These are phyloP conservation scores for Pyricularia pennisetigena DNA, from an alignment of 2,329 filamentous ascomycete genomes.

Conservation along the genomic window DNA sequence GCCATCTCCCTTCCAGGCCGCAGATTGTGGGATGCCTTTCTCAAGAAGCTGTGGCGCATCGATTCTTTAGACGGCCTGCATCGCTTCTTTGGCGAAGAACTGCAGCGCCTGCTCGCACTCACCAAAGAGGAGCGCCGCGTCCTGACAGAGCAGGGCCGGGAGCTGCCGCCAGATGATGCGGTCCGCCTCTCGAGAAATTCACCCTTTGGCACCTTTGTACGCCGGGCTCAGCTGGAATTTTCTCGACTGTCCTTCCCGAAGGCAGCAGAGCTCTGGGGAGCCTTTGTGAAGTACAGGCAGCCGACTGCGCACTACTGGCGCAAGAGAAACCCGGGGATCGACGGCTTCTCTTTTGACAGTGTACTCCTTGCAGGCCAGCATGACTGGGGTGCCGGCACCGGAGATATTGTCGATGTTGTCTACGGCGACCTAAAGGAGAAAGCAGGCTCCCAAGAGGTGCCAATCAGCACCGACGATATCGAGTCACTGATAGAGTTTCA, in stretches of 20 bases:
- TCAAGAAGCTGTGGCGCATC: conserved; percentile 74
- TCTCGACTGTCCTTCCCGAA: conserved; percentile 72
- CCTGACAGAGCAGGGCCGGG: conserved; percentile 41
- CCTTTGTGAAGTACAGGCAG: conserved; percentile 71
- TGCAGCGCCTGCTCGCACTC: conserved; percentile 48
- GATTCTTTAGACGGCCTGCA: conserved; percentile 76
- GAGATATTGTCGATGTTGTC: conserved; percentile 29
- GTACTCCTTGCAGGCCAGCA: conserved; percentile 39
- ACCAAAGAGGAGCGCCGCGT: conserved; percentile 49
- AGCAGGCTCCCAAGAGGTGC: not conserved
- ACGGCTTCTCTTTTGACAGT: conserved; percentile 45
- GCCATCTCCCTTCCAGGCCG: conserved; percentile 57
- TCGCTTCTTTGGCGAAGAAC: conserved; percentile 53
- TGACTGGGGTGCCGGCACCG: conserved; percentile 30
- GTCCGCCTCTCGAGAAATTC: conserved; percentile 63
- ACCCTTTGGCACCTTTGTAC: conserved; percentile 72
- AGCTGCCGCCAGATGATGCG: conserved; percentile 33
- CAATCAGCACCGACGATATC: conserved; percentile 66
- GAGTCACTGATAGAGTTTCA: conserved; percentile 80
- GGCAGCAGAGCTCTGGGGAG: conserved; percentile 67
- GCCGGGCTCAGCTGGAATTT: conserved; percentile 71
- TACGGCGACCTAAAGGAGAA: conserved; percentile 29
- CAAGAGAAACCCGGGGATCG: conserved; percentile 50
- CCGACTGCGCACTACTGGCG: conserved; percentile 60
- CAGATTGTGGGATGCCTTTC: conserved; percentile 79